A percentile compares a stretch with the other conserved stretches of the same genome.
These are phyloP conservation scores for Cladophialophora yegresii DNA, from an alignment of 2,329 filamentous ascomycete genomes.

Conservation along the genomic window DNA sequence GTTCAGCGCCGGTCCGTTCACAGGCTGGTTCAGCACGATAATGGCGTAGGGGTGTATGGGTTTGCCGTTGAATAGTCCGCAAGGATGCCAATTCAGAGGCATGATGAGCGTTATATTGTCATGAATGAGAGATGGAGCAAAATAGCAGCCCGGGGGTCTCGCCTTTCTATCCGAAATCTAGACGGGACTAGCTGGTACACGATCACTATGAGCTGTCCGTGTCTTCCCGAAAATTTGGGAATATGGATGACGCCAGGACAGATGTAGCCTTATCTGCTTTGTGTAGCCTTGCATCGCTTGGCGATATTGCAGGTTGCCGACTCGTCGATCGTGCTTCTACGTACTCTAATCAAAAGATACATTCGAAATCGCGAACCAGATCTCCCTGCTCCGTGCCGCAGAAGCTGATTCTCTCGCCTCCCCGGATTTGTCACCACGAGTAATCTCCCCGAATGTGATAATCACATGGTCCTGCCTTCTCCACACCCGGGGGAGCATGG, in stretches of 20 bases:
- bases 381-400: no score
- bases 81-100: conserved; percentile 29
- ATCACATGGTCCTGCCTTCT: no score
- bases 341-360: no score
- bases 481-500: no score
- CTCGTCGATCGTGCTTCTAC: no score
- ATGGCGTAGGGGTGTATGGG: conserved; percentile 45
- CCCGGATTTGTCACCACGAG: no score
- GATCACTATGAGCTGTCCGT: neutral
- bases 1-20: conserved; percentile 49
- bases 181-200: neutral
- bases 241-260: neutral
- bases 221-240: neutral
- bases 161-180: neutral
- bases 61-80: conserved; percentile 24
- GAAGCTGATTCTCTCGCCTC: no score
- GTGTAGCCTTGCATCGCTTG: neutral
- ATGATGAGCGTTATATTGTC: neutral
- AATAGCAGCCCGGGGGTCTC: neutral
- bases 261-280: neutral
- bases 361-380: no score
- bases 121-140: neutral
- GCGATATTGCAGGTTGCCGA: no score
- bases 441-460: no score
- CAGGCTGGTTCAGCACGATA: conserved; percentile 64